These are phyloP conservation scores for Amanita pallidorosea DNA, from an alignment of 768 basidiomycete species.

Conservation along the genomic window DNA sequence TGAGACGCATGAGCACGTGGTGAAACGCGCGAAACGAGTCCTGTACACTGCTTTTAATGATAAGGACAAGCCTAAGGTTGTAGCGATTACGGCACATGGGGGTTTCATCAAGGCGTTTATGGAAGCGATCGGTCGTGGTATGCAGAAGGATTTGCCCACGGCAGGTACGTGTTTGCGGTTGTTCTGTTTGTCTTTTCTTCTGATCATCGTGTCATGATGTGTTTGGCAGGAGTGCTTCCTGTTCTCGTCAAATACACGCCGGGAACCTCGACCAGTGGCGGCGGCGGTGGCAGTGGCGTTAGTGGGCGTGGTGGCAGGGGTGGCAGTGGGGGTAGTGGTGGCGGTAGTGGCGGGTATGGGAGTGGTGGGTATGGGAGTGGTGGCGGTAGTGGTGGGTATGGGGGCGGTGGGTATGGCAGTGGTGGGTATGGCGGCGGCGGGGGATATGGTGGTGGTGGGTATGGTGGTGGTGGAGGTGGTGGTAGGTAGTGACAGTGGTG, in stretches of 20 bases:
- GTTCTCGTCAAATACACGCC: constrained; percentile 11
- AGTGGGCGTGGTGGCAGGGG: too few species aligned
- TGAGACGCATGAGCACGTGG: constrained; percentile 40
- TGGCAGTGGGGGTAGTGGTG: too few species aligned
- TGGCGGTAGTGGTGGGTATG: too few species aligned
- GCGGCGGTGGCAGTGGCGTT: too few species aligned
- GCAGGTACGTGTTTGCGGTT: constrained; percentile 37
- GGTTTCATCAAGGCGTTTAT: constrained; percentile 52
- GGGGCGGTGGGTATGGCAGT: too few species aligned
- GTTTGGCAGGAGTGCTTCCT: constrained; percentile 14
- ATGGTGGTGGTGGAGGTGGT: too few species aligned
- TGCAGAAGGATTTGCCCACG: constrained; percentile 37
- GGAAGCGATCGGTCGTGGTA: constrained; percentile 28
- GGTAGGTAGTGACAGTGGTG: too few species aligned
- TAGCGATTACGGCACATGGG: constrained; percentile 59
- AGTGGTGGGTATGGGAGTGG: too few species aligned
- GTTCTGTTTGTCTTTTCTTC: not conserved
- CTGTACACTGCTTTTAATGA: constrained; percentile 45
- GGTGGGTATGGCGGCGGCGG: too few species aligned
- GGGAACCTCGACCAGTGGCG: too few species aligned
- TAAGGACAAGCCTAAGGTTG: constrained; percentile 30
- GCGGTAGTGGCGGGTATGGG: too few species aligned
- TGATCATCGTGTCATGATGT: not conserved
- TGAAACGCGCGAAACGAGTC: constrained; percentile 35
- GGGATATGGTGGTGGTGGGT: too few species aligned